Evolutionary conservation across 2,329 filamentous ascomycete genomes (phyloP).

Genomic region (Cercospora nicotianae): DNA sequence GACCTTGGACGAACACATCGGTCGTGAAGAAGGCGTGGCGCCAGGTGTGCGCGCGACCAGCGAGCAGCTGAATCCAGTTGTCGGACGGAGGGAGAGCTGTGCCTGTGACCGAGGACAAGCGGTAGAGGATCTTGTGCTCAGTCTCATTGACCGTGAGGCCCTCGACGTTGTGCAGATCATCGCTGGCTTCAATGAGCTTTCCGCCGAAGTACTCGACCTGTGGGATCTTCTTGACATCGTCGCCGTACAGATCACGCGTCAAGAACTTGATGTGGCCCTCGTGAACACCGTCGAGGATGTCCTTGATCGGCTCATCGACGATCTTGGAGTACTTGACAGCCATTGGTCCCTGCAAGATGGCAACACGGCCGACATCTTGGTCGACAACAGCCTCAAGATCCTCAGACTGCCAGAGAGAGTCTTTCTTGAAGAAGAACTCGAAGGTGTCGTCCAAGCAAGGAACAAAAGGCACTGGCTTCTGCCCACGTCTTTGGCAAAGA

Average conservation of each 20-base stretch:
- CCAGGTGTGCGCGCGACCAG: slow-evolving; percentile 85
- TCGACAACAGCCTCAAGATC: slow-evolving; percentile 93
- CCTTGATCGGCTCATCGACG: slow-evolving; percentile 90
- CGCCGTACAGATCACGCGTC: slow-evolving; percentile 75
- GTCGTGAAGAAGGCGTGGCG: slow-evolving; percentile 90
- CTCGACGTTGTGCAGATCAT: slow-evolving; percentile 71
- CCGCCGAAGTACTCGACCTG: slow-evolving; percentile 94
- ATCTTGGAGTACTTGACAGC: slow-evolving; percentile 86
- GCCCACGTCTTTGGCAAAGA: slow-evolving; percentile 83
- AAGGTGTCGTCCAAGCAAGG: slow-evolving; percentile 95
- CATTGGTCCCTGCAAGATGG: slow-evolving; percentile 93
- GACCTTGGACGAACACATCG: slow-evolving; percentile 90
- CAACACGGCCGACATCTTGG: slow-evolving; percentile 93
- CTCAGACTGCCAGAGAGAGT: slow-evolving; percentile 98
- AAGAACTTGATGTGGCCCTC: slow-evolving; percentile 79
- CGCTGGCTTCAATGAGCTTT: slow-evolving; percentile 70
- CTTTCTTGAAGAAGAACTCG: slow-evolving; percentile 99
- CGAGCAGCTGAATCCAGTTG: slow-evolving; percentile 83
- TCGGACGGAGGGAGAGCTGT: slow-evolving; percentile 75
- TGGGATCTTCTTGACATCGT: slow-evolving; percentile 72
- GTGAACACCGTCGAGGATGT: slow-evolving; percentile 90
- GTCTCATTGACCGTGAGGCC: slow-evolving; percentile 83
- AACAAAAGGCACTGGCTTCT: slow-evolving; percentile 97
- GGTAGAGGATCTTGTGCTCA: slow-evolving; percentile 76
- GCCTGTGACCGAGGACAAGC: slow-evolving; percentile 73